These are phyloP conservation scores for Candolleomyces efflorescens DNA, from an alignment of 768 basidiomycete species.

Conservation along the genomic window DNA sequence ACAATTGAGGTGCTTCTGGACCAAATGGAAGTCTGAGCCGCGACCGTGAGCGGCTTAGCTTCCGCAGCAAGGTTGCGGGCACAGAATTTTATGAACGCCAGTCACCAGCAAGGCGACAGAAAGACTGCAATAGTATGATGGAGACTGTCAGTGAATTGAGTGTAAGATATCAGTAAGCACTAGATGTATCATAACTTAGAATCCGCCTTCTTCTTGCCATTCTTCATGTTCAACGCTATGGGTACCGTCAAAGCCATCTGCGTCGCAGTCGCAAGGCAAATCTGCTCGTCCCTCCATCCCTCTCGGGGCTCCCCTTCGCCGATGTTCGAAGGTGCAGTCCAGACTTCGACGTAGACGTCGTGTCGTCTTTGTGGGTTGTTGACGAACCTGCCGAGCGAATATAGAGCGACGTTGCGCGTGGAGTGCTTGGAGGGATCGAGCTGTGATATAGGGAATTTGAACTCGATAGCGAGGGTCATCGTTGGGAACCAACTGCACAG, in stretches of 20 bases:
- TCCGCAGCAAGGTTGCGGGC: no score
- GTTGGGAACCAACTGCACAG: conserved; percentile 58
- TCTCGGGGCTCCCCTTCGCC: conserved; percentile 37
- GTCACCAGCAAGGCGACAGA: no score
- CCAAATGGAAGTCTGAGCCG: no score
- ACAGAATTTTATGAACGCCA: no score
- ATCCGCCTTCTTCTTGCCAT: background rate
- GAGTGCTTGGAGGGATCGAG: conserved; percentile 36
- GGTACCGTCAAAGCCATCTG: conserved; percentile 48
- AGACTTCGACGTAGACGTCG: conserved; percentile 56
- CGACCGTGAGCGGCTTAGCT: no score
- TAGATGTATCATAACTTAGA: no score
- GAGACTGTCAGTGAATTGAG: no score
- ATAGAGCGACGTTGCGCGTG: conserved; percentile 53
- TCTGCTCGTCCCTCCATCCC: conserved; percentile 59
- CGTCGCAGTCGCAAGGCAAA: conserved; percentile 58
- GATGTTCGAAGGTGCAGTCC: conserved; percentile 58
- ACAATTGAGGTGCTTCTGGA: no score
- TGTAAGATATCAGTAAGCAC: no score
- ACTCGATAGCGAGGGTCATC: conserved; percentile 55
- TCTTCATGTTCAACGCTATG: conserved; percentile 3
- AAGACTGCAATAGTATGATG: no score
- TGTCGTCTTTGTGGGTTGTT: conserved; percentile 54
- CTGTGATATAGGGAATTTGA: conserved; percentile 48
- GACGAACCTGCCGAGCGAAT: conserved; percentile 47